Evolutionary conservation across 202 grass and related monocot species (phyloP).

Genomic region (Setaria viridis): DNA sequence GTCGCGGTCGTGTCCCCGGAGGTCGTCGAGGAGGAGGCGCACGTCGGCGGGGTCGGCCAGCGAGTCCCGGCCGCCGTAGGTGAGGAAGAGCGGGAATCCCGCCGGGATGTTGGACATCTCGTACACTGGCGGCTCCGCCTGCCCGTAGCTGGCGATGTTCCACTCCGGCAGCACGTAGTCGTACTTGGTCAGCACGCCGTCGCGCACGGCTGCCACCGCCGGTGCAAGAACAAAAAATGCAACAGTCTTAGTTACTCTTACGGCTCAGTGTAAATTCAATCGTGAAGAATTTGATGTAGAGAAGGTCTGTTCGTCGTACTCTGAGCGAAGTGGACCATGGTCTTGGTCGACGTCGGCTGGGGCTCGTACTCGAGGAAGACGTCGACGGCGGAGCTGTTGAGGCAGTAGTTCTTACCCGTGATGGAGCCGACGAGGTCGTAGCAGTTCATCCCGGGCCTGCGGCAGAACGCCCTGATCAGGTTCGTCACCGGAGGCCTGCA

Average conservation of each 20-base stretch:
- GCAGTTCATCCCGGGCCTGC: constrained; percentile 54
- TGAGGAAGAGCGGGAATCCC: constrained; percentile 74
- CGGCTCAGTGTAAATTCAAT: too few species aligned
- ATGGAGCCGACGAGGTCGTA: constrained; percentile 66
- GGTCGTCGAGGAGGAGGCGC: constrained; percentile 49
- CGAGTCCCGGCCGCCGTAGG: constrained; percentile 77
- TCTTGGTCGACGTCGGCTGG: constrained; percentile 84
- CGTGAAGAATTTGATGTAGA: background rate
- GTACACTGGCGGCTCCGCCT: constrained; percentile 63
- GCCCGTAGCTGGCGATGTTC: constrained; percentile 72
- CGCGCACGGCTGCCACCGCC: constrained; percentile 56
- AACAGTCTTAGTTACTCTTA: too few species aligned
- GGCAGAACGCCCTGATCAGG: constrained; percentile 56
- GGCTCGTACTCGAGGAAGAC: constrained; percentile 83
- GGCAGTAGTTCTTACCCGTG: constrained; percentile 87
- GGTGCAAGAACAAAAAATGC: too few species aligned
- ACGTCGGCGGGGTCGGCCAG: constrained; percentile 71
- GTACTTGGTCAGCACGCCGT: constrained; percentile 68
- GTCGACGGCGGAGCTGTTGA: constrained; percentile 72
- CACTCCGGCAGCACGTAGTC: constrained; percentile 51
- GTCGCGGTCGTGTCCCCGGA: constrained; percentile 50
- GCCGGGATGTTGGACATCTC: constrained; percentile 58
- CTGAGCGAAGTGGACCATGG: constrained; percentile 84
- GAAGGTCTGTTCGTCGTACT: constrained; percentile 43
- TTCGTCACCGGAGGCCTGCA: constrained; percentile 50